These are phyloP conservation scores for Pichia sp. DNA, from an alignment of 1,139 yeast genomes.

Conservation along the genomic window DNA sequence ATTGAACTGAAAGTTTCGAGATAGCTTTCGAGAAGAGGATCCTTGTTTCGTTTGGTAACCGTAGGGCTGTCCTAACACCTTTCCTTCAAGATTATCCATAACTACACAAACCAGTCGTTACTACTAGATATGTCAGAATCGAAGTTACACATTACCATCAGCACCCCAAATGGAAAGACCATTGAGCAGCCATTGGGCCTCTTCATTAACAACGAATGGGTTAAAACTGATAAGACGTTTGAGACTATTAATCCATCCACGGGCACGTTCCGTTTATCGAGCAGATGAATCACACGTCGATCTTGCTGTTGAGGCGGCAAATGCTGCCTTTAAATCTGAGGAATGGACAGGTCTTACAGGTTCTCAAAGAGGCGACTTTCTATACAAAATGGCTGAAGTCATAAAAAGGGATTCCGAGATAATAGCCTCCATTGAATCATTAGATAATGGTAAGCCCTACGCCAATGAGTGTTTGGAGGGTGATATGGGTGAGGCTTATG, in stretches of 20 bases:
- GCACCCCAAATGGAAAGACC: constrained; percentile 54
- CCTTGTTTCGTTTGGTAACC: too few species aligned
- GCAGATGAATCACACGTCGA: constrained; percentile 61
- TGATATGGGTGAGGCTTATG: constrained; percentile 55
- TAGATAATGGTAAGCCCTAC: constrained; percentile 55
- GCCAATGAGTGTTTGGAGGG: constrained; percentile 29
- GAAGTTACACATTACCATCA: constrained; percentile 32
- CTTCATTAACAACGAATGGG: constrained; percentile 74
- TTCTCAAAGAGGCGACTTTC: constrained; percentile 37
- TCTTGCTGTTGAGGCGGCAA: constrained; percentile 54
- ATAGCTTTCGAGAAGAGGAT: too few species aligned
- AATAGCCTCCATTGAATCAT: constrained; percentile 49
- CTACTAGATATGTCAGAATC: neutral
- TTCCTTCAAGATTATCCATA: too few species aligned
- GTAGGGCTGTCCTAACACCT: neutral
- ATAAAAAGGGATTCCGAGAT: constrained; percentile 44
- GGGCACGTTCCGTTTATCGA: constrained; percentile 60
- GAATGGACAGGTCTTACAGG: constrained; percentile 36
- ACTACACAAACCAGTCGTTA: neutral
- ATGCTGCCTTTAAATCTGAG: constrained; percentile 45
- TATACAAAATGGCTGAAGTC: constrained; percentile 44
- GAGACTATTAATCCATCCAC: constrained; percentile 50
- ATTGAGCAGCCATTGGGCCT: constrained; percentile 68
- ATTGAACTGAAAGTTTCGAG: too few species aligned
- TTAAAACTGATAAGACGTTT: constrained; percentile 44